Conservation (phyloP, 139 green algal species). For the Mychonastes homosphaera region DNA sequence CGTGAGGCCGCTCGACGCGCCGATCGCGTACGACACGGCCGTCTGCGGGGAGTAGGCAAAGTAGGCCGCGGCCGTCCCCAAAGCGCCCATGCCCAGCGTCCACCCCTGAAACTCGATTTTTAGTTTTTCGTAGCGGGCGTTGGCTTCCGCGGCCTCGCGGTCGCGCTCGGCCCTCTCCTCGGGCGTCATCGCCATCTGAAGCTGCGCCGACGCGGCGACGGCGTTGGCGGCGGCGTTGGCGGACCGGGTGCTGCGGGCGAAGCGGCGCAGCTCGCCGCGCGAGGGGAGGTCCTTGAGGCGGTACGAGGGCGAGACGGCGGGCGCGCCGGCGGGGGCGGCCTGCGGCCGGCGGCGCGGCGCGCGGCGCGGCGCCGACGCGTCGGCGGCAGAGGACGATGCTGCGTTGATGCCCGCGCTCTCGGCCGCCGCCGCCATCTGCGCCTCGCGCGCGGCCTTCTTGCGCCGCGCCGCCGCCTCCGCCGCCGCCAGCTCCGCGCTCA, state of each 20-base stretch:
- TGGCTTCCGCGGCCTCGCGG: conserved; percentile 19
- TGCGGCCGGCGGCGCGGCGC: neutral
- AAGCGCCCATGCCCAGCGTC: conserved; percentile 30
- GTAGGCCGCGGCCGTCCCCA: conserved; percentile 33
- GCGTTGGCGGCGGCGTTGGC: neutral
- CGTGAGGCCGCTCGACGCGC: conserved; percentile 58
- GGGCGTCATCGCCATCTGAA: conserved; percentile 5
- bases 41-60: conserved; percentile 51
- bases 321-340: neutral
- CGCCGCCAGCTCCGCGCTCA: conserved; percentile 36
- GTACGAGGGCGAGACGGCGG: conserved; percentile 10
- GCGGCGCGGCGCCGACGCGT: neutral
- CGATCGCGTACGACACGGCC: conserved; percentile 63
- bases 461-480: neutral
- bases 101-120: conserved; percentile 57
- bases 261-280: conserved; percentile 10
- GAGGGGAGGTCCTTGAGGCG: conserved; percentile 20
- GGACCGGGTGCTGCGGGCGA: neutral
- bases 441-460: neutral
- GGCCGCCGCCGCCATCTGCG: conserved; percentile 13
- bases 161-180: conserved; percentile 15
- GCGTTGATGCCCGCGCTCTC: conserved; percentile 7
- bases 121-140: conserved; percentile 44
- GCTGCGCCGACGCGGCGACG: conserved; percentile 1
- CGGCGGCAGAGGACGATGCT: neutral